Conservation (phyloP, 192 early-diverging fungal genomes). For the Gamsiella multidivaricata region DNA sequence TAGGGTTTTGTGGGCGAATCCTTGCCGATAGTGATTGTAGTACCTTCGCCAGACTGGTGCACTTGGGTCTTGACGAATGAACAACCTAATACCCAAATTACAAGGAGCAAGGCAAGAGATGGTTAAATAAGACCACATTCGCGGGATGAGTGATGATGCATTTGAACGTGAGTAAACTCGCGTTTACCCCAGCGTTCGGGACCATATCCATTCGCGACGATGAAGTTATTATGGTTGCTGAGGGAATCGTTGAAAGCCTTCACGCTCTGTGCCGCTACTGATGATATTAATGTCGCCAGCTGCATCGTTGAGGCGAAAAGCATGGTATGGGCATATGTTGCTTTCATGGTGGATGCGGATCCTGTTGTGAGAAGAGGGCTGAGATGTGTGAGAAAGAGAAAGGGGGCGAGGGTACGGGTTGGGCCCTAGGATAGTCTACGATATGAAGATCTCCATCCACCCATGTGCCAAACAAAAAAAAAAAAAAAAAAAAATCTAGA, state of each 20-base stretch:
- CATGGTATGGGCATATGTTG: too few relatives aligned
- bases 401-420: neutral
- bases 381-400: neutral
- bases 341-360: too few relatives aligned
- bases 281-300: neutral
- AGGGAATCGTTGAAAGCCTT: conserved; percentile 26
- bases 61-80: conserved; percentile 38
- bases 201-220: conserved; percentile 37
- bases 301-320: neutral
- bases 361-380: neutral
- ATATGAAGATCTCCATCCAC: too few relatives aligned
- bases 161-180: too few relatives aligned
- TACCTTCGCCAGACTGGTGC: conserved; percentile 12
- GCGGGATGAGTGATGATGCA: too few relatives aligned
- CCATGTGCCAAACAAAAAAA: too few relatives aligned
- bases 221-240: conserved; percentile 34
- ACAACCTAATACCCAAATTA: conserved; percentile 15
- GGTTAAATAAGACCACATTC: too few relatives aligned
- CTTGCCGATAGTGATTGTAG: conserved; percentile 35
- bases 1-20: conserved; percentile 33
- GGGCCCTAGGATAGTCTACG: too few relatives aligned
- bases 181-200: conserved; percentile 49
- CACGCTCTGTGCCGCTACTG: neutral
- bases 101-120: neutral
- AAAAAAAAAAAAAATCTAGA: neutral